Evolutionary conservation across 306 rosid species (phyloP).

Genomic region (peach (Prunus persica)): Prunus_persica_NCBIv2 NC_034009.1:44673001-44673500

Average conservation of each 20-base stretch:
- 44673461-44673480: conserved; percentile 56
- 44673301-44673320: conserved; percentile 35
- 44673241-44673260: no score
- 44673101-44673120: no score
- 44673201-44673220: no score
- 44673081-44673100: no score
- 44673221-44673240: no score
- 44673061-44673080: not conserved
- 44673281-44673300: conserved; percentile 26
- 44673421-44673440: conserved; percentile 42
- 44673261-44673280: not conserved
- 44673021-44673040: conserved; percentile 34
- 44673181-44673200: no score
- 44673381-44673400: conserved; percentile 54
- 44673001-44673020: conserved; percentile 41
- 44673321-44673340: conserved; percentile 54
- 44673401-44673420: conserved; percentile 54
- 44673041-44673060: conserved; percentile 34
- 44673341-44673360: conserved; percentile 62
- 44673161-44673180: no score
- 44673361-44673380: conserved; percentile 51
- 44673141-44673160: no score
- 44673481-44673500: conserved; percentile 54
- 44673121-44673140: no score
- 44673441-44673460: conserved; percentile 51